Conservation (phyloP, 257 asterid genomes). For the Solanum peruvianum region DNA sequence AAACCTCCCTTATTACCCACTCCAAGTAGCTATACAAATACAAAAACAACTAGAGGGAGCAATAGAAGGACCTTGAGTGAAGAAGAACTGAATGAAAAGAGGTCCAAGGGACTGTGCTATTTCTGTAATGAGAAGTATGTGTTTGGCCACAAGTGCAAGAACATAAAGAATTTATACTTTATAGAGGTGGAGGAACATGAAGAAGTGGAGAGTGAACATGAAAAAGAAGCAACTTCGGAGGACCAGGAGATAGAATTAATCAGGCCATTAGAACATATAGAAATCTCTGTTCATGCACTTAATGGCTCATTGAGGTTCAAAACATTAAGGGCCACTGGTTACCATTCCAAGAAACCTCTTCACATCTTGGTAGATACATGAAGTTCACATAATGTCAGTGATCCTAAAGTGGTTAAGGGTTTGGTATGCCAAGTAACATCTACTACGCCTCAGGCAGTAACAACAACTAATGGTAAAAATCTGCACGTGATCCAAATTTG, state of each 20-base stretch:
- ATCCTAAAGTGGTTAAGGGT: too few relatives aligned
- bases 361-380: background rate
- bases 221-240: background rate
- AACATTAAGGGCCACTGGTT: background rate
- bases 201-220: background rate
- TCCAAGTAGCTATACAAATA: background rate
- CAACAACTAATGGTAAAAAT: too few relatives aligned
- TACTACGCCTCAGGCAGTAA: too few relatives aligned
- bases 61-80: background rate
- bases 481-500: too few relatives aligned
- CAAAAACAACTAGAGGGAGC: background rate
- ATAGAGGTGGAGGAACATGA: background rate
- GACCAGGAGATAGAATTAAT: background rate
- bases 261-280: background rate
- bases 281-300: background rate
- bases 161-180: background rate
- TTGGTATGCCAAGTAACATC: too few relatives aligned
- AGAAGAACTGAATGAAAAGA: background rate
- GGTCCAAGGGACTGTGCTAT: background rate
- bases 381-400: too few relatives aligned
- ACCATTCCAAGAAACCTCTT: background rate
- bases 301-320: background rate
- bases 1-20: background rate
- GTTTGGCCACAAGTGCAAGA: background rate
- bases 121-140: background rate